Conservation (phyloP, 2,329 filamentous ascomycete species). For the Paraconiothyrium sp. region DNA sequence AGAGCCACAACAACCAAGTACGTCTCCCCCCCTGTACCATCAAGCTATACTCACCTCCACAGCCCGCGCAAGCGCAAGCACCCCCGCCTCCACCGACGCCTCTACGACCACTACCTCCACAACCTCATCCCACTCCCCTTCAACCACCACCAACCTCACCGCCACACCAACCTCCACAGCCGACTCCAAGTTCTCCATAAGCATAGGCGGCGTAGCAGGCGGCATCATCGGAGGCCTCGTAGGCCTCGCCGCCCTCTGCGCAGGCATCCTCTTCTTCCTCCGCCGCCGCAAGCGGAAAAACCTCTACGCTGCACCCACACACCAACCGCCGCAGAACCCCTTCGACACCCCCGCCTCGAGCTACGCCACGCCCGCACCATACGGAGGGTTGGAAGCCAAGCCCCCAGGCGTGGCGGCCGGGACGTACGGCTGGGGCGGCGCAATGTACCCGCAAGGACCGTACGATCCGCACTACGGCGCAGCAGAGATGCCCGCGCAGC, state of each 20-base stretch:
- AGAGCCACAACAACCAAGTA: slow-evolving; percentile 21
- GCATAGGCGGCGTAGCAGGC: slow-evolving; percentile 16
- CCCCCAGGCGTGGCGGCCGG: slow-evolving; percentile 13
- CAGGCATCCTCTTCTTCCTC: slow-evolving; percentile 14
- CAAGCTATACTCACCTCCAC: background rate
- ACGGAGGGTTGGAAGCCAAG: slow-evolving; percentile 13
- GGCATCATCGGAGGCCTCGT: slow-evolving; percentile 18
- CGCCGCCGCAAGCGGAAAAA: slow-evolving; percentile 11
- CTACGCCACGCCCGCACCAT: slow-evolving; percentile 1
- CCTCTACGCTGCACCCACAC: background rate
- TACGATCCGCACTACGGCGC: slow-evolving; percentile 19
- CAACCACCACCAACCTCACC: background rate
- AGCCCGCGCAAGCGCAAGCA: background rate
- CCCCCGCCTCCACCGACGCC: background rate
- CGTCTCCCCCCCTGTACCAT: background rate
- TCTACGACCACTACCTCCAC: background rate
- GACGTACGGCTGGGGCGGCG: background rate
- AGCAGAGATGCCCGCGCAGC: background rate
- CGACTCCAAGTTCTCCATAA: background rate
- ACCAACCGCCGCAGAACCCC: slow-evolving; percentile 5
- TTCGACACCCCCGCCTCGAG: slow-evolving; percentile 7
- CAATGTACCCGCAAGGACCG: slow-evolving; percentile 15
- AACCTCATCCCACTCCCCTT: background rate
- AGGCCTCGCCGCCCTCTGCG: slow-evolving; percentile 14
- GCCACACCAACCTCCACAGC: background rate